Conservation (phyloP, 495 filamentous ascomycete species). For the Xylaria cubensis region DNA sequence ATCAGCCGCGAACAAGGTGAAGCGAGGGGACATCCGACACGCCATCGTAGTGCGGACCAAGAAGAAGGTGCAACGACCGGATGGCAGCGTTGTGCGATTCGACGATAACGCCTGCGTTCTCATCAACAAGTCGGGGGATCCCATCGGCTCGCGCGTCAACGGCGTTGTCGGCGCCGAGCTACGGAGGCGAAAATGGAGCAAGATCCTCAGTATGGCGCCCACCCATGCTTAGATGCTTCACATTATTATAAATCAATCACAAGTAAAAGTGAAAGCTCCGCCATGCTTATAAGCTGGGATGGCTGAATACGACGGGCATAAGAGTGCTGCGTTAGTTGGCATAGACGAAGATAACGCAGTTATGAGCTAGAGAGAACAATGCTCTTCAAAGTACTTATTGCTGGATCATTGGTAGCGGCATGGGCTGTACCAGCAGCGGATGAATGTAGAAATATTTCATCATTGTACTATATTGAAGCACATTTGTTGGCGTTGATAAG, state of each 20-base stretch:
- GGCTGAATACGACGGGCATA: neutral
- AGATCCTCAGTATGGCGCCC: conserved; percentile 94
- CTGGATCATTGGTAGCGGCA: neutral
- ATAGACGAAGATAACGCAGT: neutral
- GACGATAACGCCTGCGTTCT: conserved; percentile 98
- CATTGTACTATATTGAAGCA: conserved; percentile 35
- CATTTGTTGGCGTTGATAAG: conserved; percentile 27
- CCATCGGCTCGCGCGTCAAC: conserved; percentile 90
- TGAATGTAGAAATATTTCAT: conserved; percentile 13
- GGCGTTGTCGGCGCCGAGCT: conserved; percentile 88
- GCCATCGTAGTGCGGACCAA: conserved; percentile 91
- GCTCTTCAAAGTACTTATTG: neutral
- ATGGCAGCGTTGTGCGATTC: conserved; percentile 89
- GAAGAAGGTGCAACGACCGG: conserved; percentile 83
- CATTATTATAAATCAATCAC: neutral
- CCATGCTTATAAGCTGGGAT: neutral
- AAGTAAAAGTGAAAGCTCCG: neutral
- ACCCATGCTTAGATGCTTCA: conserved; percentile 77
- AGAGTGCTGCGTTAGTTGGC: neutral
- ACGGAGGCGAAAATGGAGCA: conserved; percentile 90
- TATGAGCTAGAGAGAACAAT: neutral
- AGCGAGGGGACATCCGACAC: conserved; percentile 94
- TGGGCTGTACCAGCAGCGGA: conserved; percentile 16
- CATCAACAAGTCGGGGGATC: conserved; percentile 96
- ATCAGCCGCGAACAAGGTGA: conserved; percentile 85